phyloP scores from a whole-genome alignment of 23 red algal genomes.

The Gracilaria domingensis region DNA sequence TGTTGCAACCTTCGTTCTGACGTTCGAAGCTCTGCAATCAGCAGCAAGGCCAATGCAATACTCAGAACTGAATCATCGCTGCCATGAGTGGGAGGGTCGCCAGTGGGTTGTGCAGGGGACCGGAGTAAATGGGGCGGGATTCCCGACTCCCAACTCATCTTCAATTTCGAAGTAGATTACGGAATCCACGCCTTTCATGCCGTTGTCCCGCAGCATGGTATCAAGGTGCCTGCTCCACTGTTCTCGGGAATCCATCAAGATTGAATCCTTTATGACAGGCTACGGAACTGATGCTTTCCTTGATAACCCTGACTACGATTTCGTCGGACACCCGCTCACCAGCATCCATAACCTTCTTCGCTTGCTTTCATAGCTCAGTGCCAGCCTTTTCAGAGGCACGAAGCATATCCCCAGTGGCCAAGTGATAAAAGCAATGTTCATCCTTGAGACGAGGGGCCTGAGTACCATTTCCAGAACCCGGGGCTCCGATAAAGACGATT shows the following conservation, averaged over 20 bases:
- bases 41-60: slow-evolving; percentile 42
- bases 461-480: slow-evolving; percentile 98
- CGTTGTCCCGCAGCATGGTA: slow-evolving; percentile 82
- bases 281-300: slow-evolving; percentile 78
- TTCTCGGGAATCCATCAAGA: slow-evolving; percentile 99
- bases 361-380: slow-evolving; percentile 80
- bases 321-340: slow-evolving; percentile 92
- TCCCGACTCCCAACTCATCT: too few relatives aligned
- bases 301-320: slow-evolving; percentile 94
- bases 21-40: slow-evolving; percentile 61
- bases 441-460: slow-evolving; percentile 91
- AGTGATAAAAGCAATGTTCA: slow-evolving; percentile 91
- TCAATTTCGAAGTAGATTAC: slow-evolving; percentile 94
- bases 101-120: too few relatives aligned
- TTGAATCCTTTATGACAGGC: slow-evolving; percentile 96
- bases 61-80: not conserved
- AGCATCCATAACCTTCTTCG: slow-evolving; percentile 96
- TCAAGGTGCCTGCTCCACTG: slow-evolving; percentile 96
- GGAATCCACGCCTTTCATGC: slow-evolving; percentile 56
- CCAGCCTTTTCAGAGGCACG: slow-evolving; percentile 90
- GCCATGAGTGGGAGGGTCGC: too few relatives aligned
- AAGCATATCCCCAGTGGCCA: slow-evolving; percentile 98
- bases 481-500: slow-evolving; percentile 83
- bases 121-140: too few relatives aligned
- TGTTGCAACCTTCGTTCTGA: slow-evolving; percentile 41